phyloP scores from a whole-genome alignment of 2,329 filamentous ascomycete species.

The Verticillium klebahnii region DNA sequence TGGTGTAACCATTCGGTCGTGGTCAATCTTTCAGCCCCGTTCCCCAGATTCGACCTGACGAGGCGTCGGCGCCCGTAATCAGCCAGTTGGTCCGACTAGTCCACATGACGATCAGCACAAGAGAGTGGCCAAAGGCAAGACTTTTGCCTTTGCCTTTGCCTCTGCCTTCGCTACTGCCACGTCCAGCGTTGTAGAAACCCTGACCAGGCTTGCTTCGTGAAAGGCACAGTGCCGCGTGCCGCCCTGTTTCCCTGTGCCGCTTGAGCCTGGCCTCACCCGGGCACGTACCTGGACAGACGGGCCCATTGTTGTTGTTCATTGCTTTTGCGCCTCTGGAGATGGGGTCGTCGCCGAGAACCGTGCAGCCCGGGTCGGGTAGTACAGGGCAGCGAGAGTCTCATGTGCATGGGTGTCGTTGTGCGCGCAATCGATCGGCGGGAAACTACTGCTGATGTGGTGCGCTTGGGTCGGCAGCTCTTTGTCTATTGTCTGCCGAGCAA shows the following conservation, averaged over 20 bases:
- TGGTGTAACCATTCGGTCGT: not conserved
- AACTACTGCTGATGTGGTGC: not conserved
- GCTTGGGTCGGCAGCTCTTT: not conserved
- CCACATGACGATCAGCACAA: too few relatives aligned
- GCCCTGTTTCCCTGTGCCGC: not conserved
- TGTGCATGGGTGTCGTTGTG: not conserved
- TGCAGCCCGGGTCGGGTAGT: not conserved
- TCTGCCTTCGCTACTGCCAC: too few relatives aligned
- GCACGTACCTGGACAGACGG: not conserved
- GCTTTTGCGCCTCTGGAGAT: not conserved
- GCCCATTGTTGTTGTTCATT: not conserved
- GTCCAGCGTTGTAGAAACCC: too few relatives aligned
- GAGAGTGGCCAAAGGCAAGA: too few relatives aligned
- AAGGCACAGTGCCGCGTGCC: not conserved
- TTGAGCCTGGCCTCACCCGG: not conserved
- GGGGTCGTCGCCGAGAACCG: not conserved
- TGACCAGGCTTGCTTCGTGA: not conserved
- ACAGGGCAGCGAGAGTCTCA: not conserved
- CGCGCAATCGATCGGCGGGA: not conserved
- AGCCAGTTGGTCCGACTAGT: too few relatives aligned
- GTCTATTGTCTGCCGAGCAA: not conserved
- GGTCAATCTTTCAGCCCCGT: too few relatives aligned
- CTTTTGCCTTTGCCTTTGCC: too few relatives aligned
- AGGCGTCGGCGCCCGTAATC: too few relatives aligned
- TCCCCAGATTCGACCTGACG: too few relatives aligned